A percentile compares a stretch with the other conserved stretches of the same genome.
Conservation (phyloP, 176 grass and related monocot species). For the Zizania latifolia region DNA sequence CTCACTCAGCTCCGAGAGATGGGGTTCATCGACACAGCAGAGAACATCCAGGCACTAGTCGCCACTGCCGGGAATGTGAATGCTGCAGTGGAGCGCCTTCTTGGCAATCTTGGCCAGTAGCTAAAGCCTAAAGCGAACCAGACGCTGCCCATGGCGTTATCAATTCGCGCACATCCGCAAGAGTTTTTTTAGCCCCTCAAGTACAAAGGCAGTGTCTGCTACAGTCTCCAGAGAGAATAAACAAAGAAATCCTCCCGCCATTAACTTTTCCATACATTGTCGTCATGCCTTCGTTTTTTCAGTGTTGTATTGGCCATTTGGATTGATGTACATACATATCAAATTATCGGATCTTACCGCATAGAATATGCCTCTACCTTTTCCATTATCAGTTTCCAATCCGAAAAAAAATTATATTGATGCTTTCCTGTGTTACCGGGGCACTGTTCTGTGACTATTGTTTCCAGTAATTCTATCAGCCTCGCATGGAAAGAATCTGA, state of each 20-base stretch:
- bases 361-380: conserved; percentile 26
- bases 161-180: not conserved
- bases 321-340: conserved; percentile 63
- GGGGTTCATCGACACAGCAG: conserved; percentile 82
- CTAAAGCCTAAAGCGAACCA: conserved; percentile 20
- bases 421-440: too few species aligned
- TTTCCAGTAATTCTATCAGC: conserved; percentile 15
- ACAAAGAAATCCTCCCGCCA: conserved; percentile 28
- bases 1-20: conserved; percentile 93
- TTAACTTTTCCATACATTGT: conserved; percentile 42
- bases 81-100: conserved; percentile 89
- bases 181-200: conserved; percentile 11
- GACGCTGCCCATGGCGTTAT: not conserved
- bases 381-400: not conserved
- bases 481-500: conserved; percentile 26
- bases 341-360: conserved; percentile 12
- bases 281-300: conserved; percentile 28
- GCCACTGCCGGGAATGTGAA: conserved; percentile 89
- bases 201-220: conserved; percentile 21
- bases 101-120: conserved; percentile 76
- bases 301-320: conserved; percentile 41
- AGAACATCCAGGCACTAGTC: conserved; percentile 78
- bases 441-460: not conserved
- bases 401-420: not conserved
- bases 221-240: conserved; percentile 22